Evolutionary conservation across 2,329 filamentous ascomycete genomes (phyloP), one percentile per base, ranked within the genome.

Genomic region (Fusarium stilboides): DNA sequence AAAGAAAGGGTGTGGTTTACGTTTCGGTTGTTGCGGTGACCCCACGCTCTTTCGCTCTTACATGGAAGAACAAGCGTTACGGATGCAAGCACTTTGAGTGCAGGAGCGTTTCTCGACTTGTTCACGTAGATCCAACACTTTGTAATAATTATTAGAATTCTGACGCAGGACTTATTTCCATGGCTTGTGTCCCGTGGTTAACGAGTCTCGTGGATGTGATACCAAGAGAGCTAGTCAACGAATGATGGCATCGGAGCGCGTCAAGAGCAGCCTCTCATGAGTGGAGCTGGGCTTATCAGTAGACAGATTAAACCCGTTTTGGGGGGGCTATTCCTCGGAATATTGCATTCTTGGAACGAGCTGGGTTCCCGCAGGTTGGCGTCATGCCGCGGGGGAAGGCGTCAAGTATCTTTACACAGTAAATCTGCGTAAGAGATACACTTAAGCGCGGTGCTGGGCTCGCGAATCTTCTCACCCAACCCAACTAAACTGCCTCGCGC

Each of bases 271-370:
- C 28, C 54, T n/a, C 28, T 49, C 33, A 15, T 65, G 51, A 39
- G 31, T 13, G 37, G 42, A 56, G 53, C 60, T 53, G 20, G 12
- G 57, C 36, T 62, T 68, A 68, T 55, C 56, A 42, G 44, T 46
- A 37, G 37, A 39, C 33, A 28, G 44, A 63, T 68, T 51, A 68
- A 54, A 17, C 65, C 49, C 59, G 47, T 51, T 68, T 58, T 50
- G 37, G 36, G 42, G 24, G 51, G 62, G 67, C 39, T 70, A 60
- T 68, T 68, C 67, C 47, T 70, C 67, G 67, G 67, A n/a, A 62
- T 52, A 68, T 59, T 64, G 62, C 47, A 64, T 55, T 56, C 59
- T 60, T 60, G 39, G 62, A 56, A 60, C 62, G 28, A 62, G 59
- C 62, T 55, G 45, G 49, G 49, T 62, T 58, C 4, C 22, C 22